Evolutionary conservation across 495 filamentous ascomycete species (phyloP), one percentile per base, ranked within the genome.

Genomic region (Podospora tetraspora): DNA sequence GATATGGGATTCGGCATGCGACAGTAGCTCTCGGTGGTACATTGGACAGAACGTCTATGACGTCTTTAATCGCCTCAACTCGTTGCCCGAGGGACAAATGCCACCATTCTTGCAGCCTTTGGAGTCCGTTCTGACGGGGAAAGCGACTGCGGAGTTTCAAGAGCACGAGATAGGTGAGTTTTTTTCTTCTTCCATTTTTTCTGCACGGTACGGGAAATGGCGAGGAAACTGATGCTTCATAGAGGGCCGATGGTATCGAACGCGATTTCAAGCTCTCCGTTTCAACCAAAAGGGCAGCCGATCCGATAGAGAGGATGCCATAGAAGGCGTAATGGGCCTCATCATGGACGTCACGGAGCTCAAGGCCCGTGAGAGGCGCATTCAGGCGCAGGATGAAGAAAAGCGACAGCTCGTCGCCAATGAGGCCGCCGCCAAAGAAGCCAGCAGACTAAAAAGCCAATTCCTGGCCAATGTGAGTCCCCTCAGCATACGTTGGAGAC

Each of bases 341-440:
- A 86, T 85, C 64, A 86, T 91, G 79, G 89, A 92, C 72, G 82
- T 91, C 19, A 90, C 89, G 3, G 87, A 91, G 68, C 69, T 90
- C 27, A 86, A 86, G 64, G 80, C 84, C 27, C 79, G 84, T 21
- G 88, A 89, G 65, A 72, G 78, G 11, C 84, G 86, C 62, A 77
- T 91, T 23, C 78, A 85, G 61, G 76, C 79, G 61, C 84, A 89
- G 68, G 84, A 84, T 34, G 81, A 81, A 69, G 89, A 91, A 66
- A 92, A 91, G 70, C 74, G 81, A 4, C 81, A 84, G 52, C 76
- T 91, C 4, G 71, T 86, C 60, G 87, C 88, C 8, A 89, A 91
- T 64, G 88, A 90, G 70, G 81, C 85, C n/a, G 82, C 82, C 32
- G 88, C 88, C 1, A 90, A 88, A 74, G 89, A 91, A 72, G 89